Evolutionary conservation across 345 rosid genomes (phyloP), one percentile per base, ranked within the genome.

Genomic region (Balakata baccata): DNA sequence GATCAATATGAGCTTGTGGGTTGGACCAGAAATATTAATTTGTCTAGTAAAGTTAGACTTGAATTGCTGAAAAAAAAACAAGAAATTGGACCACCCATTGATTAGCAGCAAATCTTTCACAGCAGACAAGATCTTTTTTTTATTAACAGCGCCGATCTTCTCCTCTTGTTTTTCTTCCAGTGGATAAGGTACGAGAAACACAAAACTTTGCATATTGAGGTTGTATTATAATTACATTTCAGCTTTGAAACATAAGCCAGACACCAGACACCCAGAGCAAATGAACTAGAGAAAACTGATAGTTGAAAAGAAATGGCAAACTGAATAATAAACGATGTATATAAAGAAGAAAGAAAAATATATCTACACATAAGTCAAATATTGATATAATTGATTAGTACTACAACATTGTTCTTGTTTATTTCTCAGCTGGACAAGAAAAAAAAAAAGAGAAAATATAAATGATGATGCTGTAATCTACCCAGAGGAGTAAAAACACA

Each of bases 151-250:
- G 72, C 80, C 80, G 78, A 71, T 76, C 69, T 17, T 14, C 20
- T 3, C 7, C 9, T 62, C 47, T 14, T 5, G 9, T 46, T 54
- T 52, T 64, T 77, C 64, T 61, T 51, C 64, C 75, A 13, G 52
- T 45, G 54, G 74, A 74, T 74, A 72, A 54, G 72, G 79, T 82
- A 80, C 84, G 68, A 82, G 79, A 79, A 80, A 57, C 65, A 47
- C 34, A 68, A 54, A 65, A 53, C 51, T 61, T 52, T 11, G 74
- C 68, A 63, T 20, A 11, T 37, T 17, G 56, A 29, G 61, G 60
- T 52, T 62, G 75, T 29, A 29, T 29, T 39, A 17, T 39, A 64
- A 39, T 39, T 7, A 41, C 22, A 49, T 16, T 29, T 37, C 6
- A 51, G 61, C 71, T 51, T 51, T 68, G 25, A 57, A 5, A 39